Evolutionary conservation across 2,329 filamentous ascomycete species (phyloP).

Genomic region (Arachnopeziza araneosa): DNA sequence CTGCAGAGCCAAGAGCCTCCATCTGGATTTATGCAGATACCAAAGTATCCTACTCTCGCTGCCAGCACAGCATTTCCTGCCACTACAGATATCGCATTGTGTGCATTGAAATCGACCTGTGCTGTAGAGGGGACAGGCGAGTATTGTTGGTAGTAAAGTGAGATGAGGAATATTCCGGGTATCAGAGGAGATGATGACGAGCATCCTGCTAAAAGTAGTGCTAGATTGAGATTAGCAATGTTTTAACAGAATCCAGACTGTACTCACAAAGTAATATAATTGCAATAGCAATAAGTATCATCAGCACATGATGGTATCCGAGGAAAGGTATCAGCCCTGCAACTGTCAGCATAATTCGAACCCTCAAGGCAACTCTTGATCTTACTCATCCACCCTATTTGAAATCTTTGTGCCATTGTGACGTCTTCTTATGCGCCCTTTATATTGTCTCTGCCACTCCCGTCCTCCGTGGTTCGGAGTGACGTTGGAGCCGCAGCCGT

Average conservation of each 20-base stretch:
- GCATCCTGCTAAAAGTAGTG: conserved; percentile 86
- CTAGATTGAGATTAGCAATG: conserved; percentile 40
- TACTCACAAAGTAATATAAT: conserved; percentile 91
- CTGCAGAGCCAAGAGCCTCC: conserved; percentile 90
- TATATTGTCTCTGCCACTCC: conserved; percentile 25
- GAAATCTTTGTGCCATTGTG: conserved; percentile 27
- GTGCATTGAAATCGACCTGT: conserved; percentile 86
- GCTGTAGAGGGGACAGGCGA: conserved; percentile 74
- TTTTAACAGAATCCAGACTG: not conserved
- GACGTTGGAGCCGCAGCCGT: conserved; percentile 29
- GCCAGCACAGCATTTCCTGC: conserved; percentile 79
- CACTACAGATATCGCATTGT: conserved; percentile 82
- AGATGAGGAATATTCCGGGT: conserved; percentile 93
- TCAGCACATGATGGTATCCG: conserved; percentile 81
- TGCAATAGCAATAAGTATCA: conserved; percentile 90
- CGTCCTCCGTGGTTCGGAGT: conserved; percentile 28
- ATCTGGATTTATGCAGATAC: conserved; percentile 91
- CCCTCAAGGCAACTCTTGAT: conserved; percentile 1
- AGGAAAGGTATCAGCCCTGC: not conserved
- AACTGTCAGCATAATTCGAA: not conserved
- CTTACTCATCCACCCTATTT: conserved; percentile 30
- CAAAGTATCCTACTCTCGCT: conserved; percentile 94
- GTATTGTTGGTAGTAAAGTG: conserved; percentile 87
- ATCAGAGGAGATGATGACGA: conserved; percentile 95
- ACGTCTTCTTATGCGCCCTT: conserved; percentile 17